These are phyloP conservation scores for Lagenaria siceraria DNA, from an alignment of 306 rosid genomes.

Conservation along the genomic window DNA sequence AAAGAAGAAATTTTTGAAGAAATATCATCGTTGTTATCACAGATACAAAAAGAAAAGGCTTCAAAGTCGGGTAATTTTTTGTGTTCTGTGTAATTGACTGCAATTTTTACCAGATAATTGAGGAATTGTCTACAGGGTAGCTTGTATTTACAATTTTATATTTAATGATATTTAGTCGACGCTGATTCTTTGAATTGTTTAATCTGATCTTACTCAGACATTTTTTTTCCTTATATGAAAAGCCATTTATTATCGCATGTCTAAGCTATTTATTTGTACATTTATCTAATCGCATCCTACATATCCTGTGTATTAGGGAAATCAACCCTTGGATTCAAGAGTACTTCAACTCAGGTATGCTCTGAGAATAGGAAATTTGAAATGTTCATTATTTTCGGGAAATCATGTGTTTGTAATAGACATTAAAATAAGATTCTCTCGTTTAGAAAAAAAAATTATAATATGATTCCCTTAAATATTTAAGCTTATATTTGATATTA, in stretches of 20 bases:
- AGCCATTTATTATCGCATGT: background rate
- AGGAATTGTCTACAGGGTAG: background rate
- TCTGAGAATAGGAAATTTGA: background rate
- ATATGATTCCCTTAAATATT: background rate
- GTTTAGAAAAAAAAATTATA: no score
- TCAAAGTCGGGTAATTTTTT: slow-evolving; percentile 29
- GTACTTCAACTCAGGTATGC: slow-evolving; percentile 25
- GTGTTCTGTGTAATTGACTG: background rate
- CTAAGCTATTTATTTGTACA: background rate
- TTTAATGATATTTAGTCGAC: background rate
- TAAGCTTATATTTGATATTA: background rate
- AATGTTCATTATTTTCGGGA: background rate
- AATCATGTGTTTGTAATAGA: background rate
- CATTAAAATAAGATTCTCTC: background rate
- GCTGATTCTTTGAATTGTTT: background rate
- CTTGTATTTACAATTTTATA: background rate
- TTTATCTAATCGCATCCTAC: slow-evolving; percentile 4
- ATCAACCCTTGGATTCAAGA: slow-evolving; percentile 23
- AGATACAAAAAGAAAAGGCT: slow-evolving; percentile 36
- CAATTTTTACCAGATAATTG: background rate
- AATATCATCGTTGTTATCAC: slow-evolving; percentile 48
- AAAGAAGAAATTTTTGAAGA: slow-evolving; percentile 62
- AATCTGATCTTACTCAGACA: background rate
- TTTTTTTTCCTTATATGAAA: background rate
- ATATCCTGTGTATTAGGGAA: slow-evolving; percentile 35